These are phyloP conservation scores for Oidium heveae DNA, from an alignment of 2,329 filamentous ascomycete species.

Conservation along the genomic window DNA sequence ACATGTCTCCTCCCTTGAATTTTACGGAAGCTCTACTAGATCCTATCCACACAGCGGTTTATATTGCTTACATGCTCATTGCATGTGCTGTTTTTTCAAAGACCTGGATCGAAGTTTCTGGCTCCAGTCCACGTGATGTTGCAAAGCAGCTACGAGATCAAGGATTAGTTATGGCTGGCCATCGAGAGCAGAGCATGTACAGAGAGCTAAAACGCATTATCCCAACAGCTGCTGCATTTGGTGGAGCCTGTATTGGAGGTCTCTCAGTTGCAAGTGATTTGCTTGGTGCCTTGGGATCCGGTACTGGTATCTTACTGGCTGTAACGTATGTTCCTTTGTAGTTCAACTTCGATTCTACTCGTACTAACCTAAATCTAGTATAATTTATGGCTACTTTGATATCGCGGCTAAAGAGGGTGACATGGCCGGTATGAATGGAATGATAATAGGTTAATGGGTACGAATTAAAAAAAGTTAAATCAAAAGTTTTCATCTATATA, in stretches of 20 bases:
- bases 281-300: slow-evolving; percentile 81
- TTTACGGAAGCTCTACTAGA: slow-evolving; percentile 92
- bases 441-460: slow-evolving; percentile 37
- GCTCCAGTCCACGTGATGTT: slow-evolving; percentile 89
- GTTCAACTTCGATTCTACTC: background rate
- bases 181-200: slow-evolving; percentile 99
- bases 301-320: slow-evolving; percentile 91
- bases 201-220: slow-evolving; percentile 99
- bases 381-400: slow-evolving; percentile 99
- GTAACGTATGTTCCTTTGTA: slow-evolving; percentile 54
- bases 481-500: too few relatives aligned
- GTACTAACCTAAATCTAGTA: slow-evolving; percentile 27
- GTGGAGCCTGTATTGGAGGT: slow-evolving; percentile 95
- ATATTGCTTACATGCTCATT: slow-evolving; percentile 92
- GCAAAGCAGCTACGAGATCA: slow-evolving; percentile 99
- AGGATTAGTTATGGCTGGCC: slow-evolving; percentile 95
- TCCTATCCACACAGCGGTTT: slow-evolving; percentile 85
- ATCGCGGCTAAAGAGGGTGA: slow-evolving; percentile 98
- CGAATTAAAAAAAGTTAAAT: too few relatives aligned
- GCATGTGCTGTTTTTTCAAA: slow-evolving; percentile 98
- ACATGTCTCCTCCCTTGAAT: slow-evolving; percentile 97
- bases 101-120: slow-evolving; percentile 99
- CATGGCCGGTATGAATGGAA: slow-evolving; percentile 55
- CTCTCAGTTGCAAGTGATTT: slow-evolving; percentile 90
- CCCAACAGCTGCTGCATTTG: slow-evolving; percentile 89